Evolutionary conservation across 164 flowering plant species (phyloP), one percentile per base, ranked within the genome.

Genomic region (Amborella trichopoda): DNA sequence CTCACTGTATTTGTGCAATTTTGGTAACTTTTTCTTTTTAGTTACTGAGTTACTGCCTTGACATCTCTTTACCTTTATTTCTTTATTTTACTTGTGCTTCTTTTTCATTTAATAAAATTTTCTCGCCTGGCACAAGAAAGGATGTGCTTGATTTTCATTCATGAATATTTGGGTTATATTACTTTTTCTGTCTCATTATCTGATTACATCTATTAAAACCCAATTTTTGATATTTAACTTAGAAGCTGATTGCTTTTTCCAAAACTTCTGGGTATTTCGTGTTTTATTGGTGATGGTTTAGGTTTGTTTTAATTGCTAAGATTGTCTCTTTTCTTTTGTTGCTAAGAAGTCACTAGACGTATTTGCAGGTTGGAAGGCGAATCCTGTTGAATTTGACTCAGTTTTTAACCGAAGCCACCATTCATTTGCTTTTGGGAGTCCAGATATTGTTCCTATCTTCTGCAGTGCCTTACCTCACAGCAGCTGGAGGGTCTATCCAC

Each of bases 341-440:
- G n/a, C n/a, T n/a, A n/a, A n/a, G n/a, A n/a, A n/a, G n/a, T n/a
- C n/a, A n/a, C n/a, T n/a, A n/a, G n/a, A n/a, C n/a, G n/a, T 8
- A 18, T 47, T 54, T 69, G 53, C 76, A 90, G 97, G 97, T 39
- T 90, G 98, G 98, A 90, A 90, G 54, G 91, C 98, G 38, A 90
- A 90, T 66, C 98, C 98, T 16, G 95, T 90, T 63, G 95, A 90
- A 57, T 90, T 90, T 68, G 98, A 90, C 62, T 83, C 98, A 3
- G 95, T 90, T 23, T 90, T 90, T 61, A 90, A 90, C 58, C 69
- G 68, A 48, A 90, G 95, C 64, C 61, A 67, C 26, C 94, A 81
- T 61, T 77, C 89, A 51, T 58, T 86, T 67, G 58, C 98, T 37
- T 90, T 48, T 74, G 98, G 98, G 47, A 90, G 98, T 70, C 95